Conservation (phyloP, 1,139 yeast species). For the Spencermartinsiella ligniputridi region DNA sequence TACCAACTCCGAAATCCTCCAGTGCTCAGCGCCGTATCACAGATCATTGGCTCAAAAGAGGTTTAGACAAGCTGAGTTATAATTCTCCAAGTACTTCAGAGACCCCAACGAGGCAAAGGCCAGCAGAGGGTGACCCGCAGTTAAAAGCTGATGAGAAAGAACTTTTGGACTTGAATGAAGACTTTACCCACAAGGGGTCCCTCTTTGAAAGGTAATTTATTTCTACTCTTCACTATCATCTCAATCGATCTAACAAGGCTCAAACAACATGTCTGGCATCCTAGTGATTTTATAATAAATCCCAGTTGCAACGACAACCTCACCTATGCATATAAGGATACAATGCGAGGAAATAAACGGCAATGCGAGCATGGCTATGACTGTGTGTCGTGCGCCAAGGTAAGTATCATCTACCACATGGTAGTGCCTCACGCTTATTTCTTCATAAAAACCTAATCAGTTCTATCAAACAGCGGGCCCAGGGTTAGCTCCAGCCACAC, state of each 20-base stretch:
- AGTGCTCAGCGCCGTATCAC: not conserved
- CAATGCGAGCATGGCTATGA: conserved; percentile 28
- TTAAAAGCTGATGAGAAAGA: too few species aligned
- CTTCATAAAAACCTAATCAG: conserved; percentile 7
- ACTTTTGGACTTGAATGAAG: too few species aligned
- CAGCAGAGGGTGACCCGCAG: too few species aligned
- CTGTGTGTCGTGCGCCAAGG: conserved; percentile 25
- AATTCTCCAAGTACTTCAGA: too few species aligned
- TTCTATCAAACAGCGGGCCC: conserved; percentile 27
- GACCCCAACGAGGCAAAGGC: not conserved
- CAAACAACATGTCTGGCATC: conserved; percentile 19
- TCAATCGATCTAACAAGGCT: conserved; percentile 5
- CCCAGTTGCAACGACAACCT: conserved; percentile 21
- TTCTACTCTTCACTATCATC: too few species aligned
- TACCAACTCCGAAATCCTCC: conserved; percentile 2
- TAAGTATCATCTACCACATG: conserved; percentile 3
- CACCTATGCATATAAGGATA: conserved; percentile 24
- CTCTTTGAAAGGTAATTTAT: not conserved
- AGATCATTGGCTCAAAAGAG: not conserved
- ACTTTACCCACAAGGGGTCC: not conserved
- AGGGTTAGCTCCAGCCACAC: conserved; percentile 14
- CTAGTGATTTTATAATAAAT: conserved; percentile 27
- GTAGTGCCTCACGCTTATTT: not conserved
- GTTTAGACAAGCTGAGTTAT: not conserved
- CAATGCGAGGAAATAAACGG: conserved; percentile 22